A percentile compares a stretch with the other conserved stretches of the same genome.
phyloP scores from a whole-genome alignment of 2,329 filamentous ascomycete species.

The Bipolaris cookei region DNA sequence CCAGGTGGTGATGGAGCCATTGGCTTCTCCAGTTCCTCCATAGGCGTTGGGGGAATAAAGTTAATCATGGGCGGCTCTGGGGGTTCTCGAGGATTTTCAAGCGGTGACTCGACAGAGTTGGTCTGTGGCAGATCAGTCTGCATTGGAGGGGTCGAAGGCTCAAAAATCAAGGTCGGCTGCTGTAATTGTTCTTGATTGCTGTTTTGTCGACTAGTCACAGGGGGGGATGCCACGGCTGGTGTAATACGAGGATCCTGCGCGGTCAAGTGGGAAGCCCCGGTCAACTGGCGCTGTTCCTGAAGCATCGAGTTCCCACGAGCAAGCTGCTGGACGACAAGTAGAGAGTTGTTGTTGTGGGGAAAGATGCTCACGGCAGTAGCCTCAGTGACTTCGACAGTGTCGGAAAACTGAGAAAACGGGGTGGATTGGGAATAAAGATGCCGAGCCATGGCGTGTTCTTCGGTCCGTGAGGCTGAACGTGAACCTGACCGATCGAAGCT shows the following conservation, averaged over 20 bases:
- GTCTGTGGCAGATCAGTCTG: constrained; percentile 33
- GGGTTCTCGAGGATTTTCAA: constrained; percentile 64
- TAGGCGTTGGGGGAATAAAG: constrained; percentile 62
- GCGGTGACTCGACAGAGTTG: constrained; percentile 60
- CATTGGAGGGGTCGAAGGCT: constrained; percentile 48
- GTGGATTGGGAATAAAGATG: constrained; percentile 59
- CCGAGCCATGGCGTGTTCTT: constrained; percentile 50
- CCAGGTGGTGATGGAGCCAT: constrained; percentile 41
- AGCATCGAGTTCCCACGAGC: constrained; percentile 39
- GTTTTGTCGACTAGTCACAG: constrained; percentile 20
- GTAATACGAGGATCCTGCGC: constrained; percentile 26
- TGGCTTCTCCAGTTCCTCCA: constrained; percentile 54
- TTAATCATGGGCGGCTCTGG: constrained; percentile 64
- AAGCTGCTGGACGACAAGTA: constrained; percentile 67
- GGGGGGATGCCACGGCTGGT: constrained; percentile 28
- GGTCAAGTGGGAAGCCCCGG: constrained; percentile 22
- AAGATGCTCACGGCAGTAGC: constrained; percentile 66
- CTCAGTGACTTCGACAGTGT: constrained; percentile 66
- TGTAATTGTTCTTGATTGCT: constrained; percentile 9
- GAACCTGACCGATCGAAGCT: constrained; percentile 47
- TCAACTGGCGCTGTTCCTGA: constrained; percentile 24
- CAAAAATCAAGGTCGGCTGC: constrained; percentile 41
- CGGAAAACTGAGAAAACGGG: constrained; percentile 55
- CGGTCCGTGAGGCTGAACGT: constrained; percentile 48
- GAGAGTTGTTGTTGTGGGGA: constrained; percentile 67